A percentile compares a stretch with the other conserved stretches of the same genome.
Conservation (phyloP, 805 yeast species). For the Wickerhamomyces strasburgensis region DNA sequence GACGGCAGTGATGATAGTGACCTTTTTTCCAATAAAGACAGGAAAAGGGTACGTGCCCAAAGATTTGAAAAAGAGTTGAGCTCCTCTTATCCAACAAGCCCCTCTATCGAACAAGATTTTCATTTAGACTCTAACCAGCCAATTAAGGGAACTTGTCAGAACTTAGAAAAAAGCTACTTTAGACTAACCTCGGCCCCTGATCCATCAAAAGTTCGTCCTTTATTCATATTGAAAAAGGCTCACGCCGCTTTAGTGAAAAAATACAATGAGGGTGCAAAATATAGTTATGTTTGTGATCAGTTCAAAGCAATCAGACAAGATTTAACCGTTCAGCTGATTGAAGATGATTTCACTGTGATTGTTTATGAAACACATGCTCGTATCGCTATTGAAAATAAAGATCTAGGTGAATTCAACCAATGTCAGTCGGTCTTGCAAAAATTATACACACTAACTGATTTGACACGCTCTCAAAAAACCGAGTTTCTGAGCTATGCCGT, state of each 20-base stretch:
- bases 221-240: conserved; percentile 52
- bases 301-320: conserved; percentile 92
- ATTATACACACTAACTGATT: conserved; percentile 45
- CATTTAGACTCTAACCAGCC: conserved; percentile 30
- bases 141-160: conserved; percentile 59
- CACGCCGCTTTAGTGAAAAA: conserved; percentile 48
- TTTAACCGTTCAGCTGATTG: conserved; percentile 84
- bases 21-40: conserved; percentile 12
- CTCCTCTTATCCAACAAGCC: conserved; percentile 17
- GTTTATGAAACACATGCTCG: conserved; percentile 87
- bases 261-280: conserved; percentile 46
- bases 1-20: background rate
- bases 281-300: conserved; percentile 81
- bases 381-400: conserved; percentile 76
- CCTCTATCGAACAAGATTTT: conserved; percentile 26
- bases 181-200: conserved; percentile 90
- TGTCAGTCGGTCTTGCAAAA: conserved; percentile 78
- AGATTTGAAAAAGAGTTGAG: conserved; percentile 28
- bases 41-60: conserved; percentile 31
- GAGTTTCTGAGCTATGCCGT: conserved; percentile 75
- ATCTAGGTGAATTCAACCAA: conserved; percentile 92
- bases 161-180: conserved; percentile 71
- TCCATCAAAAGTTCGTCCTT: conserved; percentile 78
- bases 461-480: conserved; percentile 34
- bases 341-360: conserved; percentile 64